phyloP scores from a whole-genome alignment of 139 green algal genomes.

The Chlorella vulgaris region DNA sequence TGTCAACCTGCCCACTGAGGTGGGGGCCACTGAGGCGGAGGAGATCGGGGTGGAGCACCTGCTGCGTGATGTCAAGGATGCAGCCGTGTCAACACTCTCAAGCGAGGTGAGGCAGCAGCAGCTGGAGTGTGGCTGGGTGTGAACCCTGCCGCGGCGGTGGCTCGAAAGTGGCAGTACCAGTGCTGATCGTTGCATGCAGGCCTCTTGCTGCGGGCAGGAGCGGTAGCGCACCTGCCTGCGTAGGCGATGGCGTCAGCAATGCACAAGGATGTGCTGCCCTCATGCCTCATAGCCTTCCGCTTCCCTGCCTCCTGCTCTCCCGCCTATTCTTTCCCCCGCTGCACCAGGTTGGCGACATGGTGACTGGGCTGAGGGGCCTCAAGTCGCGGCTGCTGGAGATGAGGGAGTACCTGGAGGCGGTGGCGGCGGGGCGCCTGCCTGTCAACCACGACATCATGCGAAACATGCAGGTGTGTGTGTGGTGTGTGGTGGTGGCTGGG shows the following conservation, averaged over 20 bases:
- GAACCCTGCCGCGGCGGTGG: no score
- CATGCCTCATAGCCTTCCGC: no score
- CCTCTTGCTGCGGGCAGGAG: no score
- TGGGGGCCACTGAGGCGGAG: conserved; percentile 98
- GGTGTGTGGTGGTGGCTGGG: background rate
- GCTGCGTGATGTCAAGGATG: conserved; percentile 95
- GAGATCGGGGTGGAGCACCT: conserved; percentile 99
- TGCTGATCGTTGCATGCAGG: no score
- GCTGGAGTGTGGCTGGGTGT: background rate
- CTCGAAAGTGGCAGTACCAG: no score
- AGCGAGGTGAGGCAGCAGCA: conserved; percentile 63
- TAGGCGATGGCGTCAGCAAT: no score
- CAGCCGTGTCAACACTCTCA: conserved; percentile 87
- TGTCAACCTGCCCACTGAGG: conserved; percentile 91
- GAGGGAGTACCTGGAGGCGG: conserved; percentile 85
- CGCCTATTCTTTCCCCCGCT: background rate
- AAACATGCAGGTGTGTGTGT: conserved; percentile 67
- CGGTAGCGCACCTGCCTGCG: no score
- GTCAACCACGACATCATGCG: conserved; percentile 98
- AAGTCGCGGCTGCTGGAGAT: conserved; percentile 75
- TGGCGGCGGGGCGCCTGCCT: conserved; percentile 86
- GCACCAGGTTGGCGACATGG: conserved; percentile 46
- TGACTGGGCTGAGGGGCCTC: conserved; percentile 57
- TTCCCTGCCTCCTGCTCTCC: no score
- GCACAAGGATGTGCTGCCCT: no score